phyloP scores from a whole-genome alignment of 2,329 filamentous ascomycete genomes.

The Colletotrichum trifolii region DNA sequence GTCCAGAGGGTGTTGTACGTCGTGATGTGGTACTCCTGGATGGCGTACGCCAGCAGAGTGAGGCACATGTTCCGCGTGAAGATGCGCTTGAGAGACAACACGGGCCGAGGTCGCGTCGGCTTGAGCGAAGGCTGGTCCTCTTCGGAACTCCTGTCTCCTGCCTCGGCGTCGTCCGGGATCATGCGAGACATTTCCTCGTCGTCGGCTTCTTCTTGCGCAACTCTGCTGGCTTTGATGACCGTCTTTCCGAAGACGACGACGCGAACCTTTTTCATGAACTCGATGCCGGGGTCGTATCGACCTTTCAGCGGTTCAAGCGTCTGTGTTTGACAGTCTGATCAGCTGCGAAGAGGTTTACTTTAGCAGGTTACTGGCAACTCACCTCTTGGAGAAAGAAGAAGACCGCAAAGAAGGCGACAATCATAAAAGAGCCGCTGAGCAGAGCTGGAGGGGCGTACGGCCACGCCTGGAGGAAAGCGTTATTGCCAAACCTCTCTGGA shows the following conservation, averaged over 20 bases:
- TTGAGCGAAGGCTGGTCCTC: background rate
- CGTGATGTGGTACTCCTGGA: constrained; percentile 21
- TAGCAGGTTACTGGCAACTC: background rate
- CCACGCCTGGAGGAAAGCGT: constrained; percentile 12
- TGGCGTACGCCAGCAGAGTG: constrained; percentile 10
- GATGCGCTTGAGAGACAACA: constrained; percentile 3
- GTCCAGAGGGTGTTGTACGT: constrained; percentile 21
- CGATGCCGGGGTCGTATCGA: constrained; percentile 10
- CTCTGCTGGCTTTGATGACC: background rate
- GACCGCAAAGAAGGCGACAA: constrained; percentile 3
- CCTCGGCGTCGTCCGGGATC: constrained; percentile 1
- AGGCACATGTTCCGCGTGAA: constrained; percentile 19
- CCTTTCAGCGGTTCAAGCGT: constrained; percentile 10
- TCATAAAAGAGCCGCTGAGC: background rate
- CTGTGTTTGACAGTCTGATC: background rate
- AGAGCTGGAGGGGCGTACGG: constrained; percentile 18
- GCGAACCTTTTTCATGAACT: background rate
- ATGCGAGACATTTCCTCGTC: constrained; percentile 16
- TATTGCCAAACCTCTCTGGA: constrained; percentile 17
- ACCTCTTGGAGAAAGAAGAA: constrained; percentile 28
- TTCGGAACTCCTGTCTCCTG: background rate
- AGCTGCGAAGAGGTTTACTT: too few species aligned
- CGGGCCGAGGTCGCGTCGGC: background rate
- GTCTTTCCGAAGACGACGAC: background rate
- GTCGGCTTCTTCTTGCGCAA: constrained; percentile 1